Percentiles rank a stretch among this genome's conserved stretches.
phyloP scores from a whole-genome alignment of 164 flowering plant genomes.

The Chloranthus sessilifolius region DNA sequence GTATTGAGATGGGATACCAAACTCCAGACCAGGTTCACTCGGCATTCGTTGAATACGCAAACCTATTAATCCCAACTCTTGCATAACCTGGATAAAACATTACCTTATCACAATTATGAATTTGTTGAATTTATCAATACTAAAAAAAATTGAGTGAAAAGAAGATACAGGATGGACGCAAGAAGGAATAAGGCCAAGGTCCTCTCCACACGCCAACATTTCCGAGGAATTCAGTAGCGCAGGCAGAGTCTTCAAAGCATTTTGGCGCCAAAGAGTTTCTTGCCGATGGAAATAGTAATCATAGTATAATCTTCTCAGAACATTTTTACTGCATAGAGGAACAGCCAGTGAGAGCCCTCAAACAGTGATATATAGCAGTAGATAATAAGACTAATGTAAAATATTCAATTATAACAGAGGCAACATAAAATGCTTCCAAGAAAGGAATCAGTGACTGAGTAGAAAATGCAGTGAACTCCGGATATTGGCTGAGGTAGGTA shows the following conservation, averaged over 20 bases:
- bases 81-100: constrained; percentile 73
- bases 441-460: too few relatives aligned
- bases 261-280: constrained; percentile 85
- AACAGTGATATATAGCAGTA: too few relatives aligned
- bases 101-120: constrained; percentile 8
- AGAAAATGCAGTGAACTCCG: too few relatives aligned
- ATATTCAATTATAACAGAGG: too few relatives aligned
- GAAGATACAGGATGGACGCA: constrained; percentile 94
- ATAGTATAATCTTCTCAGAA: constrained; percentile 70
- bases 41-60: constrained; percentile 99
- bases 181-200: constrained; percentile 91
- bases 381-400: too few relatives aligned
- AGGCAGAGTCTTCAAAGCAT: constrained; percentile 93
- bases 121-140: neutral
- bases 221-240: constrained; percentile 91
- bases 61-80: constrained; percentile 90
- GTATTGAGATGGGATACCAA: constrained; percentile 93
- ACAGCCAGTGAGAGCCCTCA: constrained; percentile 16
- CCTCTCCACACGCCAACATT: constrained; percentile 98
- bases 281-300: constrained; percentile 95
- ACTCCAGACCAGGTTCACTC: constrained; percentile 77
- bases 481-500: too few relatives aligned
- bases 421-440: neutral
- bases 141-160: neutral
- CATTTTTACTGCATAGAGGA: constrained; percentile 64